A percentile compares a stretch with the other conserved stretches of the same genome.
phyloP scores from a whole-genome alignment of 2,329 filamentous ascomycete species.

The Pleoardoris graminearum region DNA sequence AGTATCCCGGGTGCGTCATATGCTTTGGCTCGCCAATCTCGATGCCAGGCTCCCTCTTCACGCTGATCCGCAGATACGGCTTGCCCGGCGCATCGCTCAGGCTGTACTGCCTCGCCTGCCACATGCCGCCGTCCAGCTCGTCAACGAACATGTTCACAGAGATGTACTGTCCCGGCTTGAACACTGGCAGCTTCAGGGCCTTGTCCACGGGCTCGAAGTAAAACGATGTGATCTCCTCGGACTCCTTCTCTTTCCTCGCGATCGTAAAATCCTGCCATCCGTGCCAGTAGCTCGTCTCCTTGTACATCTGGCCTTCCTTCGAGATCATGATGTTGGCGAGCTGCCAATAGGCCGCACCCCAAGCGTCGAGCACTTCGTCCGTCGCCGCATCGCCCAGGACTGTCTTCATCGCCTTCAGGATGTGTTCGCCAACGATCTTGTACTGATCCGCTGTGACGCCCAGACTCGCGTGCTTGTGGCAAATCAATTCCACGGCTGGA shows the following conservation, averaged over 20 bases:
- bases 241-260: constrained; percentile 65
- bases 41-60: constrained; percentile 67
- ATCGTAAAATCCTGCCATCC: constrained; percentile 71
- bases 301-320: constrained; percentile 66
- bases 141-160: constrained; percentile 64
- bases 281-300: constrained; percentile 63
- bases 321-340: constrained; percentile 73
- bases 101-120: constrained; percentile 73
- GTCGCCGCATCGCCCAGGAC: constrained; percentile 71
- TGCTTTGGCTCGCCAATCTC: constrained; percentile 51
- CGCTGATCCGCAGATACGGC: constrained; percentile 69
- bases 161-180: constrained; percentile 73
- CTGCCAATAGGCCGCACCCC: constrained; percentile 73
- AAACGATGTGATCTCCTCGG: constrained; percentile 71
- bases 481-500: constrained; percentile 67
- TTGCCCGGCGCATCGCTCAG: constrained; percentile 66
- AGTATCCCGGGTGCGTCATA: constrained; percentile 61
- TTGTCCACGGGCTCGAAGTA: constrained; percentile 68
- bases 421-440: constrained; percentile 68
- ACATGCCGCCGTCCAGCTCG: constrained; percentile 51
- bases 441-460: constrained; percentile 72
- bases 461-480: constrained; percentile 74
- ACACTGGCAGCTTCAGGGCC: constrained; percentile 62
- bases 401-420: constrained; percentile 67
- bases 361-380: constrained; percentile 65